phyloP scores from a whole-genome alignment of 306 rosid species.

The Cyamopsis tetragonoloba region DNA sequence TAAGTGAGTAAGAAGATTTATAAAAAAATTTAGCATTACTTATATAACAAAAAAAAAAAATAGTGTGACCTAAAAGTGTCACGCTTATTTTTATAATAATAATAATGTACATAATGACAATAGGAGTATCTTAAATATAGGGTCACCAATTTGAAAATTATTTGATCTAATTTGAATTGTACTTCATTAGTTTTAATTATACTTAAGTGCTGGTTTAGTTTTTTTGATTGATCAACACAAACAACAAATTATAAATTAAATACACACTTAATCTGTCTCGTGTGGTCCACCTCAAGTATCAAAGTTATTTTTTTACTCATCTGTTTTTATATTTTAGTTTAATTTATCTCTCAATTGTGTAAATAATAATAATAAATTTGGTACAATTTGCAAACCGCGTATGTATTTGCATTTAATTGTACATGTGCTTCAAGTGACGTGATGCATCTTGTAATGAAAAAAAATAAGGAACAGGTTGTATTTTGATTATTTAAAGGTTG shows the following conservation, averaged over 20 bases:
- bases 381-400: constrained; percentile 3
- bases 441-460: constrained; percentile 14
- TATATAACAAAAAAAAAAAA: too few species aligned
- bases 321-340: background rate
- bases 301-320: background rate
- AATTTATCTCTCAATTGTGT: background rate
- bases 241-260: too few species aligned
- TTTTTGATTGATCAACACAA: too few species aligned
- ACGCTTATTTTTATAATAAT: too few species aligned
- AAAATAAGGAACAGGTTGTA: constrained; percentile 17
- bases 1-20: too few species aligned
- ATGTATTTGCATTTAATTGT: constrained; percentile 33
- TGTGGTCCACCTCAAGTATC: background rate
- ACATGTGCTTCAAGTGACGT: constrained; percentile 28
- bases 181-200: background rate
- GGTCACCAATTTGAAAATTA: background rate
- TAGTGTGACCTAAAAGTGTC: too few species aligned
- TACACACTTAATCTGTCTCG: too few species aligned
- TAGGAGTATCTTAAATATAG: background rate
- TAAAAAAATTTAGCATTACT: too few species aligned
- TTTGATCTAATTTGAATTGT: background rate
- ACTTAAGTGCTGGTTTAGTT: too few species aligned
- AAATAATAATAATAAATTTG: background rate
- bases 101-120: too few species aligned
- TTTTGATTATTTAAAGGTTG: background rate